Base-by-base conservation (phyloP, 805 yeast species). In the Maudiozyma saulgeensis region DNA sequence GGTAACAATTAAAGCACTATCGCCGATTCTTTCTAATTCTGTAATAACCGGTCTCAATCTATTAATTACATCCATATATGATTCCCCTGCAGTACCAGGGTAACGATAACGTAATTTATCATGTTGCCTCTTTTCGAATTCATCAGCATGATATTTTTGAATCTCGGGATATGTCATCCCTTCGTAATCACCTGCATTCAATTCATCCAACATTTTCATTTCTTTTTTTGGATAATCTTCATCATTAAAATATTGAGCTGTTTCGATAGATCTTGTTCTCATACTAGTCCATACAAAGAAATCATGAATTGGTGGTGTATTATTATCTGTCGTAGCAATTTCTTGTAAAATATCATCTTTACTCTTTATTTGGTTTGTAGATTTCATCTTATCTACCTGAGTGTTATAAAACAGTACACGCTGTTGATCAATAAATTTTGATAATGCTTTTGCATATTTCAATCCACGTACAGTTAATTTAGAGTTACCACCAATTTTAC, bases 31-130 rank as follows among this genome's bases (percentile, higher is more conserved):
- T 64, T 91, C 99, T 45, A 93, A 78, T 65, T 91, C 99, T 12
- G 88, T 88, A 53, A 91, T 91, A 18, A 91, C 79, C 1, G 97
- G 95, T 52, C 95, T 75, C 49, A 91, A 74, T 53, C 99, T 75
- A 56, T 89, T 87, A 60, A 93, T 84, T 12, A 93, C 99, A 68
- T 91, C 98, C 56, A 91, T 69, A 58, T 91, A 91, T 0, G 96
- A 86, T 67, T 91, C 99, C 16, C 99, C 99, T 7, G 98, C 97
- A 45, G 88, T 86, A 4, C 99, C 99, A 1, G 98, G 99, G 62
- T 91, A 91, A 52, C 99, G 73, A 67, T 91, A 91, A 16, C 83
- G 73, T 57, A 91, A 73, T 67, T 91, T 91, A 66, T 88, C 84
- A 41, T 75, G 72, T 56, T 87, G 68, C 51, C 98, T 77, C 16